Base-by-base conservation (phyloP, 2,329 filamentous ascomycete genomes). In the Talaromyces sp. region DNA sequence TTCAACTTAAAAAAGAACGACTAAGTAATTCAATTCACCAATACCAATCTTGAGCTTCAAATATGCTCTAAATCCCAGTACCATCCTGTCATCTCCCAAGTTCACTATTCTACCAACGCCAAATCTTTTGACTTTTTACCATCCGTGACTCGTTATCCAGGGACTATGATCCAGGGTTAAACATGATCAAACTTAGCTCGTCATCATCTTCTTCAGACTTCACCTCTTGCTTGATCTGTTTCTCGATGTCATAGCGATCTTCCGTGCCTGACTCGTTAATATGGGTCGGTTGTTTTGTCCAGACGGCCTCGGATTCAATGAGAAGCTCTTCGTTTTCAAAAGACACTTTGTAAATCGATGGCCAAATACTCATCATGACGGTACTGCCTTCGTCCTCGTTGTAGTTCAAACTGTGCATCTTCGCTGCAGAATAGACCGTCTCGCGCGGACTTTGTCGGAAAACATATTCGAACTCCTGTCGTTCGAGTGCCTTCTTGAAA, bases 401-500 rank as follows among this genome's bases (percentile, higher is more conserved):
- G 4, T 8, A 37, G 39, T 59, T 65, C 13, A 49, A 7, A 5
- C 41, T 65, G 0, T 43, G 59, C 63, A 65, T 65, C 3, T 47
- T 0, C 31, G 19, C 22, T 58, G 50, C 3, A 14, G 24, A 49
- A 16, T 47, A 65, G 7, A 7, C 3, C 0, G 31, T 11, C 3
- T 47, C 63, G 9, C 9, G 9, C 2, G 9, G 7, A 13, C 58
- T 65, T 39, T 16, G 43, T 9, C 35, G 35, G 14, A 57, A 31
- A 27, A 49, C 1, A 4, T 65, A 57, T 1, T 65, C 63, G 14
- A 4, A 61, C n/a, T 65, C 62, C 57, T 72, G 70, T 8, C 68
- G 63, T 19, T 73, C 70, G 7, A 73, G 57, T 14, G 31, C 64
- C 10, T 57, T 35, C 41, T 73, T 72, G 37, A 73, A 67, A 3